phyloP scores from a whole-genome alignment of 2,329 filamentous ascomycete genomes.

The Rhynchosporium graminicola region DNA sequence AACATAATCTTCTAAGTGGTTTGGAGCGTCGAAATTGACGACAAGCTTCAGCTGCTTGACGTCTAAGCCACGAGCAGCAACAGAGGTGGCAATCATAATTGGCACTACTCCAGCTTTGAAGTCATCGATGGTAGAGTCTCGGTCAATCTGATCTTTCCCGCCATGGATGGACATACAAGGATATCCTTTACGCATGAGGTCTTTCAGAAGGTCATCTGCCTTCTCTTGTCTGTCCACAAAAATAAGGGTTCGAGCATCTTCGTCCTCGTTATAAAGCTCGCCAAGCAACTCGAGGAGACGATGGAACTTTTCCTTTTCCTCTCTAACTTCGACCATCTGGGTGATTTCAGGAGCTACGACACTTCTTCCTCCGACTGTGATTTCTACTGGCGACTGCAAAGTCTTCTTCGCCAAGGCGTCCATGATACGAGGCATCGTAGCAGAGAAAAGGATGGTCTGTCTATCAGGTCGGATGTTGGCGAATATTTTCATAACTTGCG shows the following conservation, averaged over 20 bases:
- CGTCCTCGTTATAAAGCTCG: constrained; percentile 80
- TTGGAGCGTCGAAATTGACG: constrained; percentile 92
- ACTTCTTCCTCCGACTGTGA: constrained; percentile 85
- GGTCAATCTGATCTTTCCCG: constrained; percentile 89
- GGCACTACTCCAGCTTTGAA: constrained; percentile 91
- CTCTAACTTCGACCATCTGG: constrained; percentile 85
- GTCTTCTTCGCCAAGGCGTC: constrained; percentile 88
- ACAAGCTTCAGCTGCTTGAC: constrained; percentile 96
- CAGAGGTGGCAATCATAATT: constrained; percentile 90
- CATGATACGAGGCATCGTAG: constrained; percentile 93
- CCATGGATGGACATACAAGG: constrained; percentile 93
- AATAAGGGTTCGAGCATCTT: constrained; percentile 85
- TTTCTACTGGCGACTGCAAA: constrained; percentile 81
- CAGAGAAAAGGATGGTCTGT: constrained; percentile 94
- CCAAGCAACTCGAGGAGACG: constrained; percentile 85
- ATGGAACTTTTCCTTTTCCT: constrained; percentile 80
- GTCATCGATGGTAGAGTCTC: constrained; percentile 87
- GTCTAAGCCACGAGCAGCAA: constrained; percentile 91
- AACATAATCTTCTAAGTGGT: constrained; percentile 95
- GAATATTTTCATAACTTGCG: constrained; percentile 96
- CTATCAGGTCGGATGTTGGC: constrained; percentile 87
- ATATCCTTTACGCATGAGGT: constrained; percentile 81
- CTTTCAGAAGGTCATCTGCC: constrained; percentile 75
- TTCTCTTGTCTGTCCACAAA: constrained; percentile 94
- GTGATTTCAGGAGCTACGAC: constrained; percentile 90